Conservation (phyloP, 176 grass and related monocot species). For the Secale cereale region DNA sequence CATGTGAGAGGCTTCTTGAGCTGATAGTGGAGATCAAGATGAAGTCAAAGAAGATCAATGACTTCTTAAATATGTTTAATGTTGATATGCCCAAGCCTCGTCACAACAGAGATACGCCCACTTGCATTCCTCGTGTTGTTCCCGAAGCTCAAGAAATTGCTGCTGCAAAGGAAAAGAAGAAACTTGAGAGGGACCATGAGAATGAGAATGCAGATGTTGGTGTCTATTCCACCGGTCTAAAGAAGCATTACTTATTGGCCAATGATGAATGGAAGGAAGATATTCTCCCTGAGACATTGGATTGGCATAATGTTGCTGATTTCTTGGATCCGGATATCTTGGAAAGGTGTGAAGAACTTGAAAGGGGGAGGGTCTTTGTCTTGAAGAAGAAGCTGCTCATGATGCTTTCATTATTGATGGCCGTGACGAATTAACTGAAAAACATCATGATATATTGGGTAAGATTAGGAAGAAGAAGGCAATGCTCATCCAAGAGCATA, state of each 20-base stretch:
- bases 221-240: slow-evolving; percentile 69
- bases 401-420: slow-evolving; percentile 59
- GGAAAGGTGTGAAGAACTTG: slow-evolving; percentile 54
- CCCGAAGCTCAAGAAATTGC: slow-evolving; percentile 31
- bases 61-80: slow-evolving; percentile 64
- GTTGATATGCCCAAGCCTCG: slow-evolving; percentile 74
- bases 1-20: slow-evolving; percentile 54
- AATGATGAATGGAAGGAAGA: slow-evolving; percentile 75
- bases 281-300: slow-evolving; percentile 51
- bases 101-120: slow-evolving; percentile 54
- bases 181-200: slow-evolving; percentile 61
- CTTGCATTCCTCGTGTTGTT: slow-evolving; percentile 37
- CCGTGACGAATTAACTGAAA: slow-evolving; percentile 30
- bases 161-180: slow-evolving; percentile 52
- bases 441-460: slow-evolving; percentile 41
- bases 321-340: slow-evolving; percentile 75
- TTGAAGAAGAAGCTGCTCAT: slow-evolving; percentile 41
- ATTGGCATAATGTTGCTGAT: slow-evolving; percentile 73
- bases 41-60: slow-evolving; percentile 60
- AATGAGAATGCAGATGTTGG: slow-evolving; percentile 79
- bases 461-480: slow-evolving; percentile 70
- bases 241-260: slow-evolving; percentile 69
- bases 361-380: slow-evolving; percentile 60
- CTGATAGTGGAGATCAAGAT: slow-evolving; percentile 54
- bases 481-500: slow-evolving; percentile 66